phyloP scores from a whole-genome alignment of 345 rosid genomes.

The Geranium rotundifolium region DNA sequence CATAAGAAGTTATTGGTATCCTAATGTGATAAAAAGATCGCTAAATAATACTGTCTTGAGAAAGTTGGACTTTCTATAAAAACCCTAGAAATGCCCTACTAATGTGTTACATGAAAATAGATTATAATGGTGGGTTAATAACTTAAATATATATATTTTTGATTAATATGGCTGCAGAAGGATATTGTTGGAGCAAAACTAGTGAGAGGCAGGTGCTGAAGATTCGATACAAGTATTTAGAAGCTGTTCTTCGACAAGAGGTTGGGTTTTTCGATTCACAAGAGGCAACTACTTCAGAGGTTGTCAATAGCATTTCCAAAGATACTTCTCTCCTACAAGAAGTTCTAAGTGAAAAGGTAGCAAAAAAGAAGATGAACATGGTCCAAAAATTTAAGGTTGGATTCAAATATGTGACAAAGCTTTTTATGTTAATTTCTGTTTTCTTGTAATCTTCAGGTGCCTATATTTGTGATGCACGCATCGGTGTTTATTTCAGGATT shows the following conservation, averaged over 20 bases:
- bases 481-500: conserved; percentile 69
- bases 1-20: too few relatives aligned
- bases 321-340: conserved; percentile 74
- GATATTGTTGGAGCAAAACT: conserved; percentile 91
- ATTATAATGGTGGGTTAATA: too few relatives aligned
- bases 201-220: conserved; percentile 76
- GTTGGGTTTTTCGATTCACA: conserved; percentile 78
- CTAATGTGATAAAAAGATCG: too few relatives aligned
- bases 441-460: conserved; percentile 37
- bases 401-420: too few relatives aligned
- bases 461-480: conserved; percentile 67
- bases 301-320: conserved; percentile 64
- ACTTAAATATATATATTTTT: neutral
- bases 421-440: neutral
- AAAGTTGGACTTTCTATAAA: too few relatives aligned
- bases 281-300: conserved; percentile 62
- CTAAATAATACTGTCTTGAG: too few relatives aligned
- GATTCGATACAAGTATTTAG: conserved; percentile 76
- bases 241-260: conserved; percentile 76
- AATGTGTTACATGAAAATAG: too few relatives aligned
- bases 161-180: conserved; percentile 37
- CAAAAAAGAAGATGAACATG: too few relatives aligned
- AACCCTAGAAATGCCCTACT: too few relatives aligned
- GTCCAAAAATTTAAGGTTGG: too few relatives aligned
- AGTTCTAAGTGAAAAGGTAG: conserved; percentile 78